Percentiles rank a stretch among this genome's conserved stretches.
Conservation (phyloP, 805 yeast species). For the Sungouiozyma intestinalis region DNA sequence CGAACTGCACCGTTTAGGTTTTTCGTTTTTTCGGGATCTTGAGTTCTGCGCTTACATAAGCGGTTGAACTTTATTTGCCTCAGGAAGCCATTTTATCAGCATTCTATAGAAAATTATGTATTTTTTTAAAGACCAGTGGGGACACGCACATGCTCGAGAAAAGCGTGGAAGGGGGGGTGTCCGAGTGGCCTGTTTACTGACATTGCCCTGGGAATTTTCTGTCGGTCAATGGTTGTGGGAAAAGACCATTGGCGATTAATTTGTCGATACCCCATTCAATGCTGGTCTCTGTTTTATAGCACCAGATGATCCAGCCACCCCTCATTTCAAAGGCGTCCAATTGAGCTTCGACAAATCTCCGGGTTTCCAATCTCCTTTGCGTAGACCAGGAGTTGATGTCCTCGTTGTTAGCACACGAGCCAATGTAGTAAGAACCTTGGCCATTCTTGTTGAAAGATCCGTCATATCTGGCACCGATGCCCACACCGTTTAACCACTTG, state of each 20-base stretch:
- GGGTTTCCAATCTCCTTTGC: conserved; percentile 43
- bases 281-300: conserved; percentile 77
- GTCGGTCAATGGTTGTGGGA: conserved; percentile 71
- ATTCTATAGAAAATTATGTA: too few species aligned
- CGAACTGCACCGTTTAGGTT: too few species aligned
- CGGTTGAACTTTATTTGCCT: too few species aligned
- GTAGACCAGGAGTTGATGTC: conserved; percentile 49
- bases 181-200: conserved; percentile 5
- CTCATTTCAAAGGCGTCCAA: conserved; percentile 69
- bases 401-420: conserved; percentile 47
- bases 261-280: conserved; percentile 78
- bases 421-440: conserved; percentile 33
- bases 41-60: too few species aligned
- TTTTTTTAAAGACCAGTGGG: too few species aligned
- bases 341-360: conserved; percentile 80
- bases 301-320: conserved; percentile 90
- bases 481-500: conserved; percentile 80
- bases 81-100: too few species aligned
- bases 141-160: background rate
- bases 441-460: conserved; percentile 37
- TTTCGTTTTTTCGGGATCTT: too few species aligned
- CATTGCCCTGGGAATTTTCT: conserved; percentile 68
- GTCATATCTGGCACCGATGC: conserved; percentile 72
- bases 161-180: background rate
- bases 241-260: conserved; percentile 46